Base-by-base conservation (phyloP, 169 alveolate genomes). In the Plasmodium chabaudi region DNA sequence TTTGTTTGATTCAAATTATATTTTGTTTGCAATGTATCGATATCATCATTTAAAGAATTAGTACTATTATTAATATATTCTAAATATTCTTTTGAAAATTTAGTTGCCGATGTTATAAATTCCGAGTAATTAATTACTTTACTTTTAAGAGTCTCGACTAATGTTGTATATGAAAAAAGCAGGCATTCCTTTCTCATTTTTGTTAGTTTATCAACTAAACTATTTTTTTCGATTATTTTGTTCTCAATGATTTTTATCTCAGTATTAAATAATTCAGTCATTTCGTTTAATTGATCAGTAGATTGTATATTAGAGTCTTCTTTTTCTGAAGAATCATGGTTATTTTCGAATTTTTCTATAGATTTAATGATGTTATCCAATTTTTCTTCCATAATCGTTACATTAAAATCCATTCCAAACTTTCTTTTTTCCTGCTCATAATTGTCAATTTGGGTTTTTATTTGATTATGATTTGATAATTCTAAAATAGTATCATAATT, bases 401-500 rank as follows among this genome's bases (percentile, higher is more conserved):
- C 19, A 1, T 51, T 21, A 0, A 13, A 51, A 5, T 47, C 68
- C 0, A 13, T 17, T 25, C 10, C 47, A 5, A 13, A 1, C 7
- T 9, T 71, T 2, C 9, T 12, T 17, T 71, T 71, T 71, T 23
- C 55, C 53, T 71, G 27, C 1, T 17, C 55, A 25, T 49, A 71
- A 1, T 34, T 13, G 23, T 71, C 57, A 1, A 10, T n/a, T 71
- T 49, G 6, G 10, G 21, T 4, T 46, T 71, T 25, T 51, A 71
- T 3, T 23, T 71, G 17, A n/a, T 13, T 46, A 0, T n/a, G 5
- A 0, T 71, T 9, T 34, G 68, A 13, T 12, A 21, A 23, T 12
- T 71, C 84, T 51, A 71, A 71, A 23, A 25, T 3, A 6, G n/a
- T 47, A n/a, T 71, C 68, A 53, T 42, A 51, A 71, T 19, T 51